Conservation (phyloP, 345 rosid genomes). For the Euphorbia peplus region DNA sequence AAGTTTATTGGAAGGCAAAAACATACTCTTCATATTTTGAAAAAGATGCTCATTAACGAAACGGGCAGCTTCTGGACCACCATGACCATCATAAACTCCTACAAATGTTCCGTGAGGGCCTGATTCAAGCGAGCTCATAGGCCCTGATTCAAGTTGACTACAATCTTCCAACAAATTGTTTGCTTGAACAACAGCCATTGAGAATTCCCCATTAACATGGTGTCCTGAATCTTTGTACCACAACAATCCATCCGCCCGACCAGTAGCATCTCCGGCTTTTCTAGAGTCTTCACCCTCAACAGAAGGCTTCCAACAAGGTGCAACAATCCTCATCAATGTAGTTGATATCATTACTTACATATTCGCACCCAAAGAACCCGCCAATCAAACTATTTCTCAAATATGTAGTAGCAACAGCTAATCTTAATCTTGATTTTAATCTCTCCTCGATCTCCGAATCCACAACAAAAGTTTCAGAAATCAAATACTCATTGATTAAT, state of each 20-base stretch:
- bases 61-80: constrained; percentile 93
- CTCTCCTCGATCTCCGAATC: constrained; percentile 45
- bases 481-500: constrained; percentile 54
- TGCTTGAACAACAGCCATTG: constrained; percentile 97
- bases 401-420: constrained; percentile 32
- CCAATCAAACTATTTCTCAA: constrained; percentile 50
- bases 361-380: constrained; percentile 59
- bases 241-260: constrained; percentile 68
- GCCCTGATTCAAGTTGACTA: constrained; percentile 94
- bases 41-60: constrained; percentile 77
- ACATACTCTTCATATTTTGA: constrained; percentile 62
- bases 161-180: constrained; percentile 75
- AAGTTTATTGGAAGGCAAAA: constrained; percentile 8
- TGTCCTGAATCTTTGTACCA: constrained; percentile 85
- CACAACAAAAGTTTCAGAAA: constrained; percentile 45
- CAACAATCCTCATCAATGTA: constrained; percentile 60
- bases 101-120: constrained; percentile 94
- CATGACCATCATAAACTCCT: constrained; percentile 98
- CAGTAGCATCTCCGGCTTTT: constrained; percentile 52
- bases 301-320: constrained; percentile 88
- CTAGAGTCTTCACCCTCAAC: constrained; percentile 64
- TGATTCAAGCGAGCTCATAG: constrained; percentile 60
- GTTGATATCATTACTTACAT: constrained; percentile 84
- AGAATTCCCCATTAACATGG: constrained; percentile 73
- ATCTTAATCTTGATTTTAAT: constrained; percentile 33